Conservation (phyloP, 2,329 filamentous ascomycete species). For the Xylariaceae sp. region DNA sequence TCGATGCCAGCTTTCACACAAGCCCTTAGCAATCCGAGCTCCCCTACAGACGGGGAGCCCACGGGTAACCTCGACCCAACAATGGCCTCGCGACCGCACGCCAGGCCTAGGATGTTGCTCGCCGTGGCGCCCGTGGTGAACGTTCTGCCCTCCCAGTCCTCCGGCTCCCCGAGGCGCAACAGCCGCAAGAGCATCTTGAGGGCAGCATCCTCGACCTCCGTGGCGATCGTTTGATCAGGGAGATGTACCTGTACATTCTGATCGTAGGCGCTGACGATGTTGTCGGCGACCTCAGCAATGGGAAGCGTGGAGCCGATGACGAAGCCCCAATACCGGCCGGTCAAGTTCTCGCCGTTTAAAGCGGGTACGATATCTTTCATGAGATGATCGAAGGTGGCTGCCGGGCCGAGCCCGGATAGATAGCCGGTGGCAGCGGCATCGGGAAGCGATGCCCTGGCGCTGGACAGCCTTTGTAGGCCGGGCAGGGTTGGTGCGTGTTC, state of each 20-base stretch:
- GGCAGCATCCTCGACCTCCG: slow-evolving; percentile 68
- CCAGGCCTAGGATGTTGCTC: slow-evolving; percentile 74
- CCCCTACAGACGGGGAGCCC: slow-evolving; percentile 49
- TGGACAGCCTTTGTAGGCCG: slow-evolving; percentile 28
- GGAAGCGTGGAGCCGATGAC: slow-evolving; percentile 78
- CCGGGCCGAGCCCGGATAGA: slow-evolving; percentile 30
- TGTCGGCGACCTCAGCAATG: slow-evolving; percentile 74
- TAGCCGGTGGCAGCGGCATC: slow-evolving; percentile 27
- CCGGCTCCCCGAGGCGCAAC: slow-evolving; percentile 55
- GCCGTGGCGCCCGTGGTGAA: slow-evolving; percentile 62
- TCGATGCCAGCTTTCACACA: slow-evolving; percentile 58
- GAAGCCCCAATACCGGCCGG: slow-evolving; percentile 76
- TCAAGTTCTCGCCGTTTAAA: slow-evolving; percentile 60
- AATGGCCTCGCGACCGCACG: slow-evolving; percentile 58
- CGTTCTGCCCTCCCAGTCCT: slow-evolving; percentile 50
- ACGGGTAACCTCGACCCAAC: slow-evolving; percentile 37
- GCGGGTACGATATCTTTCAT: slow-evolving; percentile 46
- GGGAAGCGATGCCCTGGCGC: slow-evolving; percentile 39
- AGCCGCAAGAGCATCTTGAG: slow-evolving; percentile 64
- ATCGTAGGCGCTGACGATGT: slow-evolving; percentile 73
- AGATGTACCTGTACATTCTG: slow-evolving; percentile 83
- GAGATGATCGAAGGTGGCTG: slow-evolving; percentile 40
- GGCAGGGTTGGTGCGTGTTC: slow-evolving; percentile 37
- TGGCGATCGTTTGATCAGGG: slow-evolving; percentile 66
- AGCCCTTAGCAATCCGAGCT: slow-evolving; percentile 63